Base-by-base conservation (phyloP, 169 alveolate genomes). In the Condylostoma magnum region DNA sequence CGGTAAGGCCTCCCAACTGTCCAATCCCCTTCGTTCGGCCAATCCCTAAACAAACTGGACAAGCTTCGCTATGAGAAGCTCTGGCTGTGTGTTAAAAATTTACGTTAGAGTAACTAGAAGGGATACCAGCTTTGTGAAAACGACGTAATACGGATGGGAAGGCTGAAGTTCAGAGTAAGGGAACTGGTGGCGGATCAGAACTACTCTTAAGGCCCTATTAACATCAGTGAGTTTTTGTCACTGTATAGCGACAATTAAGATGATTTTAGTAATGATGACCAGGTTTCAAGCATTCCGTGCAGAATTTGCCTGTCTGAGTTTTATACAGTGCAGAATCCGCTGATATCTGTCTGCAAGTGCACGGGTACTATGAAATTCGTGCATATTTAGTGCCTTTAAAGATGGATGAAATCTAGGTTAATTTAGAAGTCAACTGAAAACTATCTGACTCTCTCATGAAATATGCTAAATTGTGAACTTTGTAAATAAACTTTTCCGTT, bases 291-390 rank as follows among this genome's bases (percentile, higher is more conserved):
- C 20, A n/a, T 28, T 37, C 20, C 8, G 8, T 50, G 20, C 34
- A n/a, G 57, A 50, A 50, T n/a, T 50, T 28, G 57, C 57, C 6
- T n/a, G 57, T 18, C 6, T 50, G 15, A 50, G 6, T 6, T 6
- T 6, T 50, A n/a, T 6, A n/a, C 20, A 50, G 20, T 50, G 37
- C 30, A 33, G 82, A 94, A 94, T 79, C 99, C 99, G 4, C 94
- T 97, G 74, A 89, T 98, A 46, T 84, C 96, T 8, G 99, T 99
- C 3, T 98, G 99, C 69, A 93, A 92, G 44, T 98, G 99, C 73
- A 84, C 90, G 65, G 99, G 99, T 0, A 91, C 99, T 12, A 90
- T 96, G 97, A 90, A 91, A 60, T 95, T 84, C 77, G 96, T 96
- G 3, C 99, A 97, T 77, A 85, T 96, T 55, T 80, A 85, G 27